These are phyloP conservation scores for Puccinia triticina DNA, from an alignment of 1,284 basidiomycete species.

Conservation along the genomic window DNA sequence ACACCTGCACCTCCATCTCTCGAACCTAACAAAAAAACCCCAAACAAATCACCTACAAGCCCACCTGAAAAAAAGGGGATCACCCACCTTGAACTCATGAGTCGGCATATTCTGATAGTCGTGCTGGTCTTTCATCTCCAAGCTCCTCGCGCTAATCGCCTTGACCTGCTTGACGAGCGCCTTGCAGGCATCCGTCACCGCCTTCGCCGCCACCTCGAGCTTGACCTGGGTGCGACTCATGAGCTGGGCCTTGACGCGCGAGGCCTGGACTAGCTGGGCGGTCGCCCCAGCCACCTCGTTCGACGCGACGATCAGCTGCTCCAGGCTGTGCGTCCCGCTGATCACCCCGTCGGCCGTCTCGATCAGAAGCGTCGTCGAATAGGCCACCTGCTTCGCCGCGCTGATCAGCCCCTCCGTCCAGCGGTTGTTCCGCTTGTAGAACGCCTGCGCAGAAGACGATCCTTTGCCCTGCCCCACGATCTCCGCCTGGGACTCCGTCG, in stretches of 20 bases:
- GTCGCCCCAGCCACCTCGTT: constrained; percentile 97
- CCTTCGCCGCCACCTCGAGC: constrained; percentile 93
- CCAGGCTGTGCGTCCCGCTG: constrained; percentile 90
- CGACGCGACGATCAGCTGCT: constrained; percentile 98
- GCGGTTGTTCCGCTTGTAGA: constrained; percentile 99
- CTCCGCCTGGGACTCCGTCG: constrained; percentile 96
- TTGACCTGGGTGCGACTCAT: constrained; percentile 98
- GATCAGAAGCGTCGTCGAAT: constrained; percentile 94
- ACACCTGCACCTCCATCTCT: constrained; percentile 99
- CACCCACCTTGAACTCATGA: constrained; percentile 84
- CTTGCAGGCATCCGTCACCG: constrained; percentile 97
- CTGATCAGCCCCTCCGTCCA: constrained; percentile 99
- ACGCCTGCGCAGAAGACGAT: constrained; percentile 86
- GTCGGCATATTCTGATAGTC: constrained; percentile 91
- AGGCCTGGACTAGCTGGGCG: constrained; percentile 96
- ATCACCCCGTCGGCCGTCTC: constrained; percentile 97
- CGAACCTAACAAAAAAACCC: constrained; percentile 61
- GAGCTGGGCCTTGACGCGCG: constrained; percentile 94
- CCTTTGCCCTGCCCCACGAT: constrained; percentile 95
- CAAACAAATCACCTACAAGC: constrained; percentile 51
- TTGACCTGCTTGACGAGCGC: constrained; percentile 96
- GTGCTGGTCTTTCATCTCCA: constrained; percentile 71
- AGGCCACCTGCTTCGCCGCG: constrained; percentile 95
- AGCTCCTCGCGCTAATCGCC: constrained; percentile 82
- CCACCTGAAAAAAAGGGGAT: not conserved